Evolutionary conservation across 2,329 filamentous ascomycete genomes (phyloP), one percentile per base, ranked within the genome.

Genomic region (Cladosporium phlei): DNA sequence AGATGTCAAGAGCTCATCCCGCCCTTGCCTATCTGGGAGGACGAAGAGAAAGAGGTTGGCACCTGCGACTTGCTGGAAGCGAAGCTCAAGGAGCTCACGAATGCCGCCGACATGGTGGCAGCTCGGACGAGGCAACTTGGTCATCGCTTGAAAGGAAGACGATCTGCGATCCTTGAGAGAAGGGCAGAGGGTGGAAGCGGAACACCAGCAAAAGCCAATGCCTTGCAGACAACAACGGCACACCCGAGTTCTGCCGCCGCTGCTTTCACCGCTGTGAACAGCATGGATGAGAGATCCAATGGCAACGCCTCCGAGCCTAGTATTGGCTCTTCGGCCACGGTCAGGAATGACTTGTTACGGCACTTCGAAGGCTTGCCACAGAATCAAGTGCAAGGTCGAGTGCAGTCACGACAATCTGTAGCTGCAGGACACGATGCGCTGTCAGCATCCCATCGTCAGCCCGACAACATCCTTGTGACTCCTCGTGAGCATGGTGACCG

Each of bases 41-140:
- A 95, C 60, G 89, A 95, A 67, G 81, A 84, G 61, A 88, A 88
- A 54, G 88, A 95, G 63, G 67, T 94, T 28, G 87, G 83, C 10
- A 91, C 88, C 0, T 71, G 94, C 57, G 87, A 93, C 57, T 90
- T 94, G 40, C 67, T 95, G 21, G 87, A 95, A 66, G 81, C 83
- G 64, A 85, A 88, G 52, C 71, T 94, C 27, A 79, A 81, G 28
- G 77, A 85, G 54, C 78, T 95, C 33, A 88, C 86, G 55, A 87
- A 88, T 61, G 81, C 83, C 59, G 88, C 88, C 3, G 88, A 94
- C 61, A 54, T 67, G 75, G 82, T 85, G 10, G 82, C 83, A 52
- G 82, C 80, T 37, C 74, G 82, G 54, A 83, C 88, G 10, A 78
- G 87, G 29, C 86, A 91, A 63, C 76, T 95, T 14, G 90, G 89